Evolutionary conservation across 768 basidiomycete species (phyloP), one percentile per base, ranked within the genome.

Genomic region (Hygrocybe punicea): DNA sequence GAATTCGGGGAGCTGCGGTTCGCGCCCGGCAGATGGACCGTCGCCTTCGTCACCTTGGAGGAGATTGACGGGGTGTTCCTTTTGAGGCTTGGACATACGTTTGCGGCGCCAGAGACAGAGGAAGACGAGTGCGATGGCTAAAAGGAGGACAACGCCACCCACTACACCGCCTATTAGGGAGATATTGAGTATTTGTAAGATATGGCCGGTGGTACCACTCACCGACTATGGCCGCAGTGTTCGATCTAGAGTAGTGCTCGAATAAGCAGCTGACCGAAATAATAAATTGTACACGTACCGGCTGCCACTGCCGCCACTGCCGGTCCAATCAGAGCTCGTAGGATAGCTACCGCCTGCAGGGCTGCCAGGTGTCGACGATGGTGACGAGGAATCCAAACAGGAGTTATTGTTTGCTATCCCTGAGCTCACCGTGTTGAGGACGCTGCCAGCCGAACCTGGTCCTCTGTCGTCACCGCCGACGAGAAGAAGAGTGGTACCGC

Each of bases 271-370:
- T 45, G 6, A 10, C 33, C 40, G 36, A 45, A 40, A 16, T 21
- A 19, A 45, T 9, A 53, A 13, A 37, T 9, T 29, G 34, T 42
- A 25, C n/a, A 53, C 49, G 56, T 55, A 25, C 29, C 49, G 4
- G 16, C 14, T n/a, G 35, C 64, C 58, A 24, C 73, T 67, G 29
- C 69, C 59, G 11, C 62, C 59, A 3, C 70, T 73, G 21, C 67
- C 65, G 10, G 72, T 64, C 6, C 77, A 76, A 40, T 67, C 72
- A 17, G 76, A 69, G 48, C 76, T 78, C 0, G 88, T 90, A 0
- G 86, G 81, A 65, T 86, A 87, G 36, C 75, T 75, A 0, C 87
- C 89, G 36, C 90, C 90, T 19, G 90, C 90, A 6, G 90, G 88
- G 54, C 73, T 76, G 2, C 87, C 89, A 9, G 87, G 79, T 2